Evolutionary conservation across 805 yeast genomes (phyloP).

Genomic region (Yamadazyma nakazawae): DNA sequence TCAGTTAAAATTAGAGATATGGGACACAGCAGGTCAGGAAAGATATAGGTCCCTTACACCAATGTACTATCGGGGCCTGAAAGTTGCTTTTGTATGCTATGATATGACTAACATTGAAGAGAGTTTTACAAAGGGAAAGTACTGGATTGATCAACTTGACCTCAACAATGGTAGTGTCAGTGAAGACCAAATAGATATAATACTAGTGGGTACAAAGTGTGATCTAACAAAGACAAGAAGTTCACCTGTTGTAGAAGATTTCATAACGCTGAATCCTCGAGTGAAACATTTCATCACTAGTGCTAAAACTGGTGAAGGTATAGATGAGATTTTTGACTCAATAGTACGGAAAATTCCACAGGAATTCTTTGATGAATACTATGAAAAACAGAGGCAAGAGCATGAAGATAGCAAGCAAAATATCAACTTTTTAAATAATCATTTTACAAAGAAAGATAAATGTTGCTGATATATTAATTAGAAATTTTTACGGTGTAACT

Average conservation of each 20-base stretch:
- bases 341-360: slow-evolving; percentile 30
- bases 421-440: slow-evolving; percentile 9
- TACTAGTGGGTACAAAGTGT: slow-evolving; percentile 77
- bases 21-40: slow-evolving; percentile 90
- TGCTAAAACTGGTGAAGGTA: slow-evolving; percentile 69
- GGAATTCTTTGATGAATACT: slow-evolving; percentile 23
- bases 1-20: slow-evolving; percentile 61
- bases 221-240: slow-evolving; percentile 48
- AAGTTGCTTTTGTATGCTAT: slow-evolving; percentile 76
- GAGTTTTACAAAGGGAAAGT: slow-evolving; percentile 67
- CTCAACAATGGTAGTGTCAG: slow-evolving; percentile 20
- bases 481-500: background rate
- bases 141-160: slow-evolving; percentile 83
- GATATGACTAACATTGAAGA: slow-evolving; percentile 56
- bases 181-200: slow-evolving; percentile 27
- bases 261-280: slow-evolving; percentile 16
- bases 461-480: slow-evolving; percentile 8
- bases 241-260: slow-evolving; percentile 9
- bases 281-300: slow-evolving; percentile 45
- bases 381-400: slow-evolving; percentile 6
- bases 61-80: slow-evolving; percentile 76
- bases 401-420: slow-evolving; percentile 6
- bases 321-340: slow-evolving; percentile 35
- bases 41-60: slow-evolving; percentile 75
- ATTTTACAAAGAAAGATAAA: slow-evolving; percentile 1